phyloP scores from a whole-genome alignment of 352 stramenopile species.

The Globisporangium canariense region DNA sequence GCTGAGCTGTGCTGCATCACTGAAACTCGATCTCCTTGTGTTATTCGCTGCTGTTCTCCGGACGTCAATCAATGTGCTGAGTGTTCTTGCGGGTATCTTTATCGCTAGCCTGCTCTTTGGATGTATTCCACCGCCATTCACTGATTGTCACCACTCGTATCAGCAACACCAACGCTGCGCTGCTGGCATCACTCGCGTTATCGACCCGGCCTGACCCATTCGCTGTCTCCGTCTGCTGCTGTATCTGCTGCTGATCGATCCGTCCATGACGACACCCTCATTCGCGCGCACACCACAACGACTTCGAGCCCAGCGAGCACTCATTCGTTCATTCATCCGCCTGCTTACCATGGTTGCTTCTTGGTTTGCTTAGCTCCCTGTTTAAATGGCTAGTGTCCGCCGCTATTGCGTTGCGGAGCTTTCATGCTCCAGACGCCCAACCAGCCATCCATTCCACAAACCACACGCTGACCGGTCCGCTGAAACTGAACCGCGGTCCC shows the following conservation, averaged over 20 bases:
- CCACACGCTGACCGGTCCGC: conserved; percentile 6
- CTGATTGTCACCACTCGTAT: background rate
- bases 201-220: background rate
- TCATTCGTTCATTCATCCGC: background rate
- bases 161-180: background rate
- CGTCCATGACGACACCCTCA: background rate
- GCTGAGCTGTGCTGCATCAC: too few relatives aligned
- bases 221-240: background rate
- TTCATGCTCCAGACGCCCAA: conserved; percentile 16
- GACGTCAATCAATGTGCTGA: too few relatives aligned
- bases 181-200: background rate
- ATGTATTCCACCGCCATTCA: background rate
- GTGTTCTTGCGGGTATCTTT: background rate
- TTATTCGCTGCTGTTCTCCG: too few relatives aligned
- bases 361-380: conserved; percentile 79
- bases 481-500: conserved; percentile 3
- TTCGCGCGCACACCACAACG: background rate
- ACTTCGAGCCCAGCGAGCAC: background rate
- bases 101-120: background rate
- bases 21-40: too few relatives aligned
- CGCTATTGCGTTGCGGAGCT: conserved; percentile 19
- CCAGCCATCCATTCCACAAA: conserved; percentile 42
- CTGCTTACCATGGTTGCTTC: conserved; percentile 82
- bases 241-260: background rate
- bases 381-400: conserved; percentile 70